These are phyloP conservation scores for Beauveria bassiana DNA, from an alignment of 2,329 filamentous ascomycete genomes.

Conservation along the genomic window DNA sequence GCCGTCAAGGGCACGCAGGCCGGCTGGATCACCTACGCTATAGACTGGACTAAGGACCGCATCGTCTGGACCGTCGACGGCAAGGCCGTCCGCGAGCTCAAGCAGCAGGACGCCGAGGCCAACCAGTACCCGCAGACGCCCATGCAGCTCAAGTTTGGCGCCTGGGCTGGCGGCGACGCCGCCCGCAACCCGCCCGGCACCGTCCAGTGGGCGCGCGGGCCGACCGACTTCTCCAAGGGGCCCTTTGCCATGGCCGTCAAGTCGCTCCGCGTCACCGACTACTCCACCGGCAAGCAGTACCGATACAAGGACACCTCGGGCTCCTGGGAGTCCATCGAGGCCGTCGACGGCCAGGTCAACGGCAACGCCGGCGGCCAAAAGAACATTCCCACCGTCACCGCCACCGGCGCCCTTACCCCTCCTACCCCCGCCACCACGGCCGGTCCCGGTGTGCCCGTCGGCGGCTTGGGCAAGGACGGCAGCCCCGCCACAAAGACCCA, in stretches of 20 bases:
- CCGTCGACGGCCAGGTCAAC: constrained; percentile 72
- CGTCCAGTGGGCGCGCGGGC: constrained; percentile 80
- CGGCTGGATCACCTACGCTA: constrained; percentile 74
- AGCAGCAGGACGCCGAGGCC: constrained; percentile 56
- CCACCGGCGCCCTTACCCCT: constrained; percentile 48
- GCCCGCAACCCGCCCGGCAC: constrained; percentile 67
- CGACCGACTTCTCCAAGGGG: constrained; percentile 73
- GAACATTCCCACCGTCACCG: constrained; percentile 39
- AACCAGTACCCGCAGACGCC: constrained; percentile 89
- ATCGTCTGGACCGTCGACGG: constrained; percentile 84
- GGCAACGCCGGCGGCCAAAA: constrained; percentile 52
- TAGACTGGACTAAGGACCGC: constrained; percentile 84
- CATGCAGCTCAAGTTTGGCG: constrained; percentile 87
- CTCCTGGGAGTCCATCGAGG: constrained; percentile 71
- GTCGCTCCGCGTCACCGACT: constrained; percentile 72
- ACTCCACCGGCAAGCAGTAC: constrained; percentile 85
- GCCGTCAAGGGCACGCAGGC: constrained; percentile 59
- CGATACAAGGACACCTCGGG: constrained; percentile 72
- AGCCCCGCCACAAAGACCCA: constrained; percentile 45
- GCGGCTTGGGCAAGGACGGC: constrained; percentile 55
- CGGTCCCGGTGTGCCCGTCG: constrained; percentile 60
- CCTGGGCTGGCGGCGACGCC: constrained; percentile 86
- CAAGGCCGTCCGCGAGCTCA: constrained; percentile 67
- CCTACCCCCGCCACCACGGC: constrained; percentile 51
- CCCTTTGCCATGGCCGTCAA: constrained; percentile 83